Evolutionary conservation across 208 protist genomes (phyloP), one percentile per base, ranked within the genome.

Genomic region (Leishmania guyanensis): DNA sequence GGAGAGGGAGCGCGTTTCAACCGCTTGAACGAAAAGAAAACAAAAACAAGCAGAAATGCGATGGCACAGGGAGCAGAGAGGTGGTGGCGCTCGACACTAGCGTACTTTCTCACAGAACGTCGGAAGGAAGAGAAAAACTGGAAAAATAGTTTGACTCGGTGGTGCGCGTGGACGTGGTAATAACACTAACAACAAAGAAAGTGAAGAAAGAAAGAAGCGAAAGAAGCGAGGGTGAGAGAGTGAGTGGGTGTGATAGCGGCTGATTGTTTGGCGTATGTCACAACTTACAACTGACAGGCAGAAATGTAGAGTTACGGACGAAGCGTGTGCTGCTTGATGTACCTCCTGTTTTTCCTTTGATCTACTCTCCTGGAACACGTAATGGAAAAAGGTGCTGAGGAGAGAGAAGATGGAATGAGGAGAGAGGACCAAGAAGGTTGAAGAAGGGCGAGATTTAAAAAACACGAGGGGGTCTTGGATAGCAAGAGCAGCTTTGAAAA

Each of bases 151-250:
- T 26, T 51, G 12, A 75, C 10, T 6, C 48, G 26, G 46, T 29
- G 68, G 12, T 5, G 39, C 20, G 16, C n/a, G 43, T 50, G 3
- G 39, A 51, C 20, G 68, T 22, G 17, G 46, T 5, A 60, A 39
- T 48, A 26, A 72, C 17, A 56, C 48, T 43, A 46, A 36, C 6
- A 10, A 48, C 9, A 26, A n/a, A 33, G 46, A 53, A 76, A 5
- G 14, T 12, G 50, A 76, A 75, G 48, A 75, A 58, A 75, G 39
- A 73, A 12, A 16, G 48, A 75, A 75, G 50, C 16, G 54, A 8
- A 22, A 39, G 70, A 26, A 10, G 48, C 26, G 48, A 48, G 22
- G 70, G 48, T 22, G 48, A 9, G 22, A 48, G 5, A 56, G 17
- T 4, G 26, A 6, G 17, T 29, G 36, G 70, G 20, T 6, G 29